Base-by-base conservation (phyloP, 2,329 filamentous ascomycete species). In the Alternaria solani region DNA sequence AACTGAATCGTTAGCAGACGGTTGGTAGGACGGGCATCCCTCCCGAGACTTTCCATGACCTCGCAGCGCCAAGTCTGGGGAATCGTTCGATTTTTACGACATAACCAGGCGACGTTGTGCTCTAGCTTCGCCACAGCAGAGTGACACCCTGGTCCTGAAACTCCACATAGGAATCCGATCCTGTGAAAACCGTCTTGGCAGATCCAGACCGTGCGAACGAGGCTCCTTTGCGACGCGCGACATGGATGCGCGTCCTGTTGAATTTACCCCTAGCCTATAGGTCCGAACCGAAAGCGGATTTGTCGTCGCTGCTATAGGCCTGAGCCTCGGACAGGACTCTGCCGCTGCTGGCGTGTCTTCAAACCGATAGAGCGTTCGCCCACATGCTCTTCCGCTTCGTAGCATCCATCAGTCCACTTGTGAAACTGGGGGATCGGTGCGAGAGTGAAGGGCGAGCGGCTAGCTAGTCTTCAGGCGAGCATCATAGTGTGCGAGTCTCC, bases 401-500 rank as follows among this genome's bases (percentile, higher is more conserved):
- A 23, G n/a, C 8, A 49, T 49, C 46, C 8, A 49, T 49, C 46
- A 36, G 46, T 38, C 46, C 32, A 49, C 46, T 49, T 49, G 30
- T 38, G 46, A 49, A 49, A 49, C 46, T 41, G 51, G 12, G 28
- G 18, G 26, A 30, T 32, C 3, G 16, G 23, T 20, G 18, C 25
- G 32, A 38, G 46, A 42, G 7, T 20, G 39, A 25, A 42, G 39
- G 39, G 20, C 38, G 32, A 34, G 46, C 32, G 46, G 20, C 46
- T 57, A 61, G 59, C 55, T 61, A 14, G 48, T 42, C 58, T 59
- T 68, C 61, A 68, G 61, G 28, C 55, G 62, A 68, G 39, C 30
- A 54, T 57, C 57, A 66, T 61, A 68, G 59, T 38, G 20, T 23
- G 25, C 54, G 55, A 55, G 51, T 47, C 32, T 41, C 30, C 51